phyloP scores from a whole-genome alignment of 306 rosid genomes.

The Prinsepia uniflora region DNA sequence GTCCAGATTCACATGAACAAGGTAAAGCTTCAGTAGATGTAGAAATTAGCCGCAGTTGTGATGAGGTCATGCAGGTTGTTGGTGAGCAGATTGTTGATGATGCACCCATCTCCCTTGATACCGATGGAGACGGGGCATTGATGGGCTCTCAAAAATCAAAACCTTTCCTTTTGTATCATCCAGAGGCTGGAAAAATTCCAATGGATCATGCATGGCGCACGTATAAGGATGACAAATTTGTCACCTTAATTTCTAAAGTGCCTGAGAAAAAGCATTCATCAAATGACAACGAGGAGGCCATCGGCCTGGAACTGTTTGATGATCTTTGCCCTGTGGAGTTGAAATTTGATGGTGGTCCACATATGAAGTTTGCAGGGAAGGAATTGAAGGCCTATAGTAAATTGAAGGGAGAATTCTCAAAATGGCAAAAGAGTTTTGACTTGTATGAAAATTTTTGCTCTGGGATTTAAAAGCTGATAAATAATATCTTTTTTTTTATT shows the following conservation, averaged over 20 bases:
- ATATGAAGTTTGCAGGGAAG: constrained; percentile 23
- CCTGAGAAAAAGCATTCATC: constrained; percentile 8
- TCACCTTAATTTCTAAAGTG: constrained; percentile 12
- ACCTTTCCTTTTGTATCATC: constrained; percentile 18
- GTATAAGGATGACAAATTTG: constrained; percentile 13
- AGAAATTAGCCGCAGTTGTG: not conserved
- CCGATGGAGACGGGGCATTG: constrained; percentile 10
- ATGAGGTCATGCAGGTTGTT: constrained; percentile 20
- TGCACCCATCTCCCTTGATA: not conserved
- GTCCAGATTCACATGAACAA: constrained; percentile 29
- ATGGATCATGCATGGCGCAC: not conserved
- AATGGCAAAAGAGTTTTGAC: constrained; percentile 43
- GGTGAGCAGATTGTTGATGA: not conserved
- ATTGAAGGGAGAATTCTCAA: constrained; percentile 35
- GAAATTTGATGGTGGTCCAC: constrained; percentile 38
- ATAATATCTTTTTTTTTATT: too few species aligned
- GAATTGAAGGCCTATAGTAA: constrained; percentile 7
- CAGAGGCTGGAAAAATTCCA: not conserved
- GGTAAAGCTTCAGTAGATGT: not conserved
- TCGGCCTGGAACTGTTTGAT: constrained; percentile 42
- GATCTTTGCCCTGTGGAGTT: constrained; percentile 44
- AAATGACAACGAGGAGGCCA: constrained; percentile 20
- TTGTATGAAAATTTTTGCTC: constrained; percentile 31
- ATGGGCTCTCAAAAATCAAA: constrained; percentile 5
- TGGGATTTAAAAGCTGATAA: constrained; percentile 21